Conservation (phyloP, 208 protist genomes). For the Porcisia deanei region DNA sequence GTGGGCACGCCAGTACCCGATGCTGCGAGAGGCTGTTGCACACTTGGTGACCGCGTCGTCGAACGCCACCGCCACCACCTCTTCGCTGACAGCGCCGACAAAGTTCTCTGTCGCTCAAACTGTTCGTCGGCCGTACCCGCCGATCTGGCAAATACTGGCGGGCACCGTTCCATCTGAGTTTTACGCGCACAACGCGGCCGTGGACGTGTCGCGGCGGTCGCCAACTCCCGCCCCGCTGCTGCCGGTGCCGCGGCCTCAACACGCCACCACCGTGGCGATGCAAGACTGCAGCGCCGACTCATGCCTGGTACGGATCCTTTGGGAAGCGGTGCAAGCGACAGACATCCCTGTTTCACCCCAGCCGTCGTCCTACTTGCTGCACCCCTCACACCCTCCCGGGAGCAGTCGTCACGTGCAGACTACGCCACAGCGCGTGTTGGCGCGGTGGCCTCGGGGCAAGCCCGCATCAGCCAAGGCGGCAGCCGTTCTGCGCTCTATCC, state of each 20-base stretch:
- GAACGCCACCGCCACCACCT: background rate
- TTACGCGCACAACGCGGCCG: conserved; percentile 1
- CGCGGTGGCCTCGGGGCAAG: conserved; percentile 50
- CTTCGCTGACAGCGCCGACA: background rate
- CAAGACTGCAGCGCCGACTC: conserved; percentile 41
- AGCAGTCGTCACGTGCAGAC: background rate
- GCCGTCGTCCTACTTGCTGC: background rate
- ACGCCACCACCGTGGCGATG: background rate
- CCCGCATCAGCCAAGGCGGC: conserved; percentile 20
- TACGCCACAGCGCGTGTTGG: conserved; percentile 43
- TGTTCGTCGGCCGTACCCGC: conserved; percentile 10
- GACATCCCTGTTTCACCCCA: background rate
- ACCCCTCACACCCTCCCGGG: background rate
- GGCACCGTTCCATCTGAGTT: conserved; percentile 36
- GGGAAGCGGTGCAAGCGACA: conserved; percentile 38
- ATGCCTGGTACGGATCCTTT: conserved; percentile 44
- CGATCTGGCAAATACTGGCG: conserved; percentile 48
- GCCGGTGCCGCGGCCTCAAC: background rate
- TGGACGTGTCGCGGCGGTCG: conserved; percentile 1
- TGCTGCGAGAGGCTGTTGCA: conserved; percentile 15
- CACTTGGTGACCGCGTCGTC: background rate
- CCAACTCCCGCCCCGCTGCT: background rate
- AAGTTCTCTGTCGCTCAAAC: conserved; percentile 23
- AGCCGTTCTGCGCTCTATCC: conserved; percentile 40
- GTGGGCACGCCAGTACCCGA: conserved; percentile 24